Conservation (phyloP, 1,284 basidiomycete species). For the Ustilago sp. region DNA sequence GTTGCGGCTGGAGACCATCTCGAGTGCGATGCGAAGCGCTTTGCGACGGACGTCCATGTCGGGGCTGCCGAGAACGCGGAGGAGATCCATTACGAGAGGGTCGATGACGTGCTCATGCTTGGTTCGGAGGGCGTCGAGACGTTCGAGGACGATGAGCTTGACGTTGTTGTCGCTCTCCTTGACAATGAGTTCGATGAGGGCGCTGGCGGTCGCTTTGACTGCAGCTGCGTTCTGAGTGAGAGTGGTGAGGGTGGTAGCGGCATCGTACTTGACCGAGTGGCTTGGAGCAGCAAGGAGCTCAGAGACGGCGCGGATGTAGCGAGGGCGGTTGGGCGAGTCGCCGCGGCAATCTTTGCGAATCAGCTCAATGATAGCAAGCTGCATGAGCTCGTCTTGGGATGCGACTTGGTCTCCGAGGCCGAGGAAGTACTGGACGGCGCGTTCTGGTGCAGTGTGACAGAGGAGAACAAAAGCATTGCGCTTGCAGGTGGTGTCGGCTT, state of each 20-base stretch:
- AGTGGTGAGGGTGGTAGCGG: constrained; percentile 92
- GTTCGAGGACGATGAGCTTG: constrained; percentile 96
- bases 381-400: constrained; percentile 89
- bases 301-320: constrained; percentile 93
- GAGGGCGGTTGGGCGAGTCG: constrained; percentile 75
- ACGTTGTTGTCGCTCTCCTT: constrained; percentile 99
- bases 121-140: constrained; percentile 84
- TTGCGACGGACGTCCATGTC: constrained; percentile 98
- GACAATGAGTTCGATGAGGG: constrained; percentile 87
- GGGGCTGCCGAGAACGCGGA: constrained; percentile 89
- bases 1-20: constrained; percentile 93
- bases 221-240: constrained; percentile 96
- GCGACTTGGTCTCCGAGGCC: constrained; percentile 86
- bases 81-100: constrained; percentile 92
- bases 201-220: constrained; percentile 92
- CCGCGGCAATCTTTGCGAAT: constrained; percentile 89
- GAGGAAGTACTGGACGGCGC: constrained; percentile 91
- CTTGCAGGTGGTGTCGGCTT: constrained; percentile 91
- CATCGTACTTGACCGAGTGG: constrained; percentile 97
- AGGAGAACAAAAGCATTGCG: constrained; percentile 97
- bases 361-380: constrained; percentile 95
- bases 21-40: constrained; percentile 88
- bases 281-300: constrained; percentile 92
- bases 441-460: constrained; percentile 85
- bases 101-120: constrained; percentile 94